Conservation (phyloP, 345 rosid genomes). For the Gynandropsis gynandra region DNA sequence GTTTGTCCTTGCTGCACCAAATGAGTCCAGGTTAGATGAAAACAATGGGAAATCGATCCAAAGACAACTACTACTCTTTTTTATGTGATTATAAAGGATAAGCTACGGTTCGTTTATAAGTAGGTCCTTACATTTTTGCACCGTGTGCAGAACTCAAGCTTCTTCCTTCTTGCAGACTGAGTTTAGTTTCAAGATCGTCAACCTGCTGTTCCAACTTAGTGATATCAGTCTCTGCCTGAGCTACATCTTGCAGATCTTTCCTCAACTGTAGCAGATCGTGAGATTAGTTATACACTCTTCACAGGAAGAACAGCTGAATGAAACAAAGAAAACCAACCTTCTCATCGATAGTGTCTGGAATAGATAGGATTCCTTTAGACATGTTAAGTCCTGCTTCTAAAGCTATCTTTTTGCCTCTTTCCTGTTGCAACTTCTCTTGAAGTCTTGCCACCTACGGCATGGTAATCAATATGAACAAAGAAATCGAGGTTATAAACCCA, state of each 20-base stretch:
- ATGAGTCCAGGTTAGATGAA: neutral
- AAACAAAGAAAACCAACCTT: conserved; percentile 38
- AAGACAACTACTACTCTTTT: neutral
- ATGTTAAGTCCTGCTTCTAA: conserved; percentile 55
- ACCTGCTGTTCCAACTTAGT: conserved; percentile 50
- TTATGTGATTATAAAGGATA: neutral
- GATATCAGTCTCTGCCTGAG: conserved; percentile 52
- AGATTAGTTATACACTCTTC: conserved; percentile 21
- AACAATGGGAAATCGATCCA: neutral
- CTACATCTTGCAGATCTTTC: conserved; percentile 59
- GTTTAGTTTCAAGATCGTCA: conserved; percentile 49
- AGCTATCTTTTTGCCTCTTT: conserved; percentile 52
- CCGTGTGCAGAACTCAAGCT: conserved; percentile 33
- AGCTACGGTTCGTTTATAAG: neutral
- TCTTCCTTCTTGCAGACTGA: conserved; percentile 38
- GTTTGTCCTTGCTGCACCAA: conserved; percentile 47
- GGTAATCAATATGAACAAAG: conserved; percentile 14
- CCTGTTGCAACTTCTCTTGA: conserved; percentile 67
- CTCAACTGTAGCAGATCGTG: conserved; percentile 38
- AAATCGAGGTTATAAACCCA: neutral
- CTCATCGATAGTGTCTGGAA: conserved; percentile 42
- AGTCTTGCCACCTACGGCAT: conserved; percentile 65
- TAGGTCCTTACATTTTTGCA: conserved; percentile 37
- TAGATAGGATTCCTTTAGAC: conserved; percentile 32
- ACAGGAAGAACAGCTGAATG: conserved; percentile 16